Percentiles rank a stretch among this genome's conserved stretches.
phyloP scores from a whole-genome alignment of 768 basidiomycete species.

The Leccinum boreale region DNA sequence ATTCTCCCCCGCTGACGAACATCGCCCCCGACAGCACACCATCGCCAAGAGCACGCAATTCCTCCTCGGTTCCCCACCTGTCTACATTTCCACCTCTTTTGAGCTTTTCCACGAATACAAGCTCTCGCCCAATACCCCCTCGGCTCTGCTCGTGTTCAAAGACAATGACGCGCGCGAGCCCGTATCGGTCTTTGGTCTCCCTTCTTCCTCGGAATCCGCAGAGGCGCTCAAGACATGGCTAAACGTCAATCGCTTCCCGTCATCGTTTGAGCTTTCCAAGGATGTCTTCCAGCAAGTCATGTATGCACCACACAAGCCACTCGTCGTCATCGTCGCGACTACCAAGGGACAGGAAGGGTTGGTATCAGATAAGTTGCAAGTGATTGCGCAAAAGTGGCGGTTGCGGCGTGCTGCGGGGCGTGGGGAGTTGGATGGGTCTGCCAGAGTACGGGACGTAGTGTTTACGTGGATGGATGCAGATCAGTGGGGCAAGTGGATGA shows the following conservation, averaged over 20 bases:
- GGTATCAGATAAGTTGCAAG: slow-evolving; percentile 46
- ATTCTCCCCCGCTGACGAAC: not conserved
- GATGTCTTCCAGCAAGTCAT: slow-evolving; percentile 84
- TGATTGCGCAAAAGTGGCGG: slow-evolving; percentile 62
- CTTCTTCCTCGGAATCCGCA: not conserved
- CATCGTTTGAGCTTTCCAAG: slow-evolving; percentile 67
- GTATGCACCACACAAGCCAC: slow-evolving; percentile 70
- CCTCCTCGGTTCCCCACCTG: slow-evolving; percentile 45
- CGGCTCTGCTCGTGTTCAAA: slow-evolving; percentile 68
- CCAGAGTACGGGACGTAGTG: slow-evolving; percentile 52
- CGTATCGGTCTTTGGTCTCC: slow-evolving; percentile 39
- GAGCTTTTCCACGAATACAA: slow-evolving; percentile 34
- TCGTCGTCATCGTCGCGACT: slow-evolving; percentile 73
- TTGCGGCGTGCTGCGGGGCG: slow-evolving; percentile 7
- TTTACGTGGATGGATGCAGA: slow-evolving; percentile 89
- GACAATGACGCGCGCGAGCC: slow-evolving; percentile 49
- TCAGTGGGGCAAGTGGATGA: slow-evolving; percentile 86
- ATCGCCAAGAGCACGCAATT: slow-evolving; percentile 56
- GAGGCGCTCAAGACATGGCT: slow-evolving; percentile 51
- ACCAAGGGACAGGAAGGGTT: slow-evolving; percentile 34
- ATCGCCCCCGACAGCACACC: slow-evolving; percentile 35
- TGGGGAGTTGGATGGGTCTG: not conserved
- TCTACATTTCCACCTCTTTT: slow-evolving; percentile 40
- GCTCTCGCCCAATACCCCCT: slow-evolving; percentile 40
- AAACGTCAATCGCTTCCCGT: slow-evolving; percentile 66